Base-by-base conservation (phyloP, 148 eudicot species). In the Rhododendron ferrugineum region DNA sequence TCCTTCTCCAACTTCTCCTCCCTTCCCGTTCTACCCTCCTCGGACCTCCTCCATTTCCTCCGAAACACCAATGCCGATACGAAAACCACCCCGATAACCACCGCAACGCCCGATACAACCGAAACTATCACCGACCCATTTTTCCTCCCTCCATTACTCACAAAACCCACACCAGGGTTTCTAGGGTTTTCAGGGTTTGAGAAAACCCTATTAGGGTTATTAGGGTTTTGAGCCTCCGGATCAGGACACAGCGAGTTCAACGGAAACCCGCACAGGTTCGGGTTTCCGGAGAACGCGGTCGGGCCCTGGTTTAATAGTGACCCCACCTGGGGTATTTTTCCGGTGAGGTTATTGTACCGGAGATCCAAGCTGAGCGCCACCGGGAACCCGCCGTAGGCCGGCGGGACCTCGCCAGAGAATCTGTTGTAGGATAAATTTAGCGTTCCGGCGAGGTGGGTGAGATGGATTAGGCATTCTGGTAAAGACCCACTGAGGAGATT, bases 251-350 rank as follows among this genome's bases (percentile, higher is more conserved):
- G 85, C 11, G 83, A 82, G 46, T 88, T 88, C 81, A 96, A 83
- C 28, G 98, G 99, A 83, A 96, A 96, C 85, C 98, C 99, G n/a
- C 99, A 96, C 0, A 96, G 87, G 49, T 83, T 72, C 15, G 96
- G 94, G 85, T 96, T 96, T 54, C 98, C 99, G 20, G 96, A 83
- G 76, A 96, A 96, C 3, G 99, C 98, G 5, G 99, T 96, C 62
- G 99, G 99, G 1, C 98, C 99, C 91, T 95, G 99, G 70, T 94
- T 95, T 47, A 96, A 68, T 83, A 96, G 60, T 2, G 96, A 94
- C 23, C 99, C 98, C 82, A 90, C 90, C 88, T 90, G 91, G 3
- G 99, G 99, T 11, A 96, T 93, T 49, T 95, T 93, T 22, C 99
- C 99, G 5, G 94, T 88, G 79, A 96, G 90, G 58, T 95, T 94